Evolutionary conservation across 2,329 filamentous ascomycete genomes (phyloP), one percentile per base, ranked within the genome.

Genomic region (Thelonectria rubi): DNA sequence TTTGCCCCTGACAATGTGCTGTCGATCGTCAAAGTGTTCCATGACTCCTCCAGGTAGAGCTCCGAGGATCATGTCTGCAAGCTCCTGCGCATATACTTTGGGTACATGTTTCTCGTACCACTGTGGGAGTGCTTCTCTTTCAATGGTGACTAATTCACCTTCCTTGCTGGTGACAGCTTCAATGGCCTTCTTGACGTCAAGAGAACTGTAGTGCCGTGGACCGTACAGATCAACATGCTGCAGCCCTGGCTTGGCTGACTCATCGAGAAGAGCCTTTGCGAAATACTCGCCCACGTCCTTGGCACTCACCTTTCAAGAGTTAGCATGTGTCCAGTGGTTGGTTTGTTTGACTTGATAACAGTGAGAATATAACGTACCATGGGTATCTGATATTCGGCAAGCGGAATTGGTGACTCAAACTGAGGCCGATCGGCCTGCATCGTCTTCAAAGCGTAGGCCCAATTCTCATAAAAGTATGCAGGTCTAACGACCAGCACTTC

Each of bases 11-110:
- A 74, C 52, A 0, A 65, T 72, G 5, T 69, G 47, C 21, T 71
- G 67, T 5, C 67, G 66, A 32, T 69, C 65, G 1, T 52, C 65
- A 39, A 66, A 72, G 15, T 72, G 60, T 11, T 58, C 60, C 39
- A 68, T 66, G 18, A 73, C 58, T 1, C 74, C 75, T 1, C 69
- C 73, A 10, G 67, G 59, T 15, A 72, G 45, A 1, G 55, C 48
- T 4, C 69, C 65, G n/a, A 56, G 60, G 0, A 67, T 72, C 64
- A 76, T 72, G 32, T 72, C 69, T n/a, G 69, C 71, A 21, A 74
- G 67, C n/a, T 73, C 71, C 18, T 64, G 58, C 1, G 66, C 72
- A 40, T 71, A 65, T 0, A 26, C 26, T 11, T 65, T 57, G 2
- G 69, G 71, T 11, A 75, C 60, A 7, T 65, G 56, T 17, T 70